Evolutionary conservation across 371 early-diverging fungal genomes (phyloP).

Genomic region (Mucor sp.): DNA sequence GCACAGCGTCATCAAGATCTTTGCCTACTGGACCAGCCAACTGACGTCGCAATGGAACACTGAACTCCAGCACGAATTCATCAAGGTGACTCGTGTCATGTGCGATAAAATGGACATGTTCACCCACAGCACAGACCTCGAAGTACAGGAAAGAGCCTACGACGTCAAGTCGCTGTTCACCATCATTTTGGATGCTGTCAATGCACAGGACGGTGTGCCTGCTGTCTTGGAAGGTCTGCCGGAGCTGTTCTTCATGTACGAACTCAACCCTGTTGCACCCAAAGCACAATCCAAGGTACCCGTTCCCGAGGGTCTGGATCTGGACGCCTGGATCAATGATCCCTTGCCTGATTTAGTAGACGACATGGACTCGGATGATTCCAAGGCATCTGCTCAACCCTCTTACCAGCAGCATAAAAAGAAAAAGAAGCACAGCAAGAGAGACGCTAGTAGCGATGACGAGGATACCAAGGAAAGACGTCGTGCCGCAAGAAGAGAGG

Average conservation of each 20-base stretch:
- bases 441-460: constrained; percentile 37
- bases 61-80: constrained; percentile 50
- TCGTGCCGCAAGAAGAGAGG: constrained; percentile 61
- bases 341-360: constrained; percentile 65
- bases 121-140: constrained; percentile 63
- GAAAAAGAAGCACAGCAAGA: constrained; percentile 39
- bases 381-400: background rate
- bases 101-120: constrained; percentile 57
- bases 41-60: constrained; percentile 60
- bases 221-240: constrained; percentile 57
- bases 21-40: constrained; percentile 65
- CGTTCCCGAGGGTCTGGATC: constrained; percentile 85
- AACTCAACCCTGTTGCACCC: constrained; percentile 92
- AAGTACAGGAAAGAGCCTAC: constrained; percentile 82
- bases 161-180: constrained; percentile 57
- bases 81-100: constrained; percentile 56
- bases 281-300: constrained; percentile 91
- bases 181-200: constrained; percentile 43
- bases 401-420: background rate
- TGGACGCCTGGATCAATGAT: constrained; percentile 81
- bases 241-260: constrained; percentile 73
- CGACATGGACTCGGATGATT: constrained; percentile 41
- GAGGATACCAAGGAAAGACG: constrained; percentile 54
- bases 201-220: constrained; percentile 20
- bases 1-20: constrained; percentile 77